These are phyloP conservation scores for Rhododendron simsii DNA, from an alignment of 148 eudicot genomes.

Conservation along the genomic window DNA sequence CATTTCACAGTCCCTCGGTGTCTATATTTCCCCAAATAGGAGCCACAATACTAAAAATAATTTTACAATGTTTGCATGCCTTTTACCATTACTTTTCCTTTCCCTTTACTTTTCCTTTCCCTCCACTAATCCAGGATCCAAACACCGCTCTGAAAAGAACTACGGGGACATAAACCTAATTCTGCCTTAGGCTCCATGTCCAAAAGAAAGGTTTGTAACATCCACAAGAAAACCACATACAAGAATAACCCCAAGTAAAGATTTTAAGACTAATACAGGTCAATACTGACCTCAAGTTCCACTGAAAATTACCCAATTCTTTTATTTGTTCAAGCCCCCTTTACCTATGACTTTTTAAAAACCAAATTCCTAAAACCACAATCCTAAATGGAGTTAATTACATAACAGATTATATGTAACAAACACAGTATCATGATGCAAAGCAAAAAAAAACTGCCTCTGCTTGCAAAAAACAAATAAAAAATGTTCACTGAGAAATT, in stretches of 20 bases:
- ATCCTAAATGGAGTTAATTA: neutral
- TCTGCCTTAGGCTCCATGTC: too few species aligned
- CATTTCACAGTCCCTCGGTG: neutral
- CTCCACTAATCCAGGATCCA: neutral
- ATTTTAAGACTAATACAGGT: neutral
- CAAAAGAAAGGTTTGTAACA: neutral
- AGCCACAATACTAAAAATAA: neutral
- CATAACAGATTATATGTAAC: neutral
- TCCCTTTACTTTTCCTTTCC: neutral
- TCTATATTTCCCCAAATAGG: neutral
- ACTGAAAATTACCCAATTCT: neutral
- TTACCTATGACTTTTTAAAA: neutral
- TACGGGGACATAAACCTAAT: too few species aligned
- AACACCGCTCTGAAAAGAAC: too few species aligned
- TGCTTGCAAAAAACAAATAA: neutral
- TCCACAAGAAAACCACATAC: neutral
- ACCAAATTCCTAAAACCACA: neutral
- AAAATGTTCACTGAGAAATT: neutral
- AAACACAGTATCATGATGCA: too few species aligned
- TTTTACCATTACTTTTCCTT: neutral
- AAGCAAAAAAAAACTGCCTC: neutral
- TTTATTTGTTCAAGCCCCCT: neutral
- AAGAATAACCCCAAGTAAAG: neutral
- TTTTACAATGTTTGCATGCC: neutral
- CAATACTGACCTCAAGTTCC: neutral